Conservation (phyloP, 306 rosid genomes). For the Lathyrus sativus region DNA sequence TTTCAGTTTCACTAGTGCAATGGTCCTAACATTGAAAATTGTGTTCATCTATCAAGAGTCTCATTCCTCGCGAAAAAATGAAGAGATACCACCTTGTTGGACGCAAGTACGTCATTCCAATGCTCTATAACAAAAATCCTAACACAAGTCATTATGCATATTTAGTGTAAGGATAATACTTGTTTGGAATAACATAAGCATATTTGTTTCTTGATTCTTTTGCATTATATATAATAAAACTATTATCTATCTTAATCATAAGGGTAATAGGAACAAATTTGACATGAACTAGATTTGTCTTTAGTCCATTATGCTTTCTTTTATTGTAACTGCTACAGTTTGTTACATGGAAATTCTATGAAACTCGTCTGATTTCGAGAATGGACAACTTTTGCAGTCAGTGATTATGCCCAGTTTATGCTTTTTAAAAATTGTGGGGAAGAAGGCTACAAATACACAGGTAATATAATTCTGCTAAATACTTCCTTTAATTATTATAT, state of each 20-base stretch:
- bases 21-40: too few relatives aligned
- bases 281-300: background rate
- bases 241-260: background rate
- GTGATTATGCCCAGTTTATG: constrained; percentile 68
- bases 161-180: background rate
- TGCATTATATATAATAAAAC: background rate
- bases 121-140: too few relatives aligned
- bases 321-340: constrained; percentile 13
- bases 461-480: constrained; percentile 37
- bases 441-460: constrained; percentile 62
- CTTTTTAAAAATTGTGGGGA: constrained; percentile 70
- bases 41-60: too few relatives aligned
- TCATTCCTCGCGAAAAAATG: too few relatives aligned
- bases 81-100: too few relatives aligned
- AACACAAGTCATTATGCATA: too few relatives aligned
- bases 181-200: background rate
- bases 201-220: constrained; percentile 2
- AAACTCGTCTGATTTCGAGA: constrained; percentile 20
- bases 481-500: background rate
- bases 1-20: too few relatives aligned
- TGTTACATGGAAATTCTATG: constrained; percentile 16
- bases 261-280: background rate
- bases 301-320: background rate
- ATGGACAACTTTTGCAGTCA: constrained; percentile 52
- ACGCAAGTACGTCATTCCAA: too few relatives aligned